Evolutionary conservation across 2,329 filamentous ascomycete genomes (phyloP).

Genomic region (Albophoma yamanashiensis): DNA sequence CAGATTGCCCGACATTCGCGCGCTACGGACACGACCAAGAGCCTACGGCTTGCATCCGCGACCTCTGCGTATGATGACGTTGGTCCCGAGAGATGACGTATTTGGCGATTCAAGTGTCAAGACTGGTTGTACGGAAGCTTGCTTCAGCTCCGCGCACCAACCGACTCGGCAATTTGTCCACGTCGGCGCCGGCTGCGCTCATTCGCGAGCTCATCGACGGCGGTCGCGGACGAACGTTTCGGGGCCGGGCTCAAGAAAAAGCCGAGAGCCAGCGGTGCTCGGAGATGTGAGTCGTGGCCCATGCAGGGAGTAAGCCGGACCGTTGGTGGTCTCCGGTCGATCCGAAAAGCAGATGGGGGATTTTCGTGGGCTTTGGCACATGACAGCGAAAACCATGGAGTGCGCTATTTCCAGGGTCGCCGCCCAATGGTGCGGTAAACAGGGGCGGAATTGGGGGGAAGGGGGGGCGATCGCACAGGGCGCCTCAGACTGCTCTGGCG

Average conservation of each 20-base stretch:
- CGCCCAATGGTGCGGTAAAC: not conserved
- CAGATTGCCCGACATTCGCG: not conserved
- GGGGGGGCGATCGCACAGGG: not conserved
- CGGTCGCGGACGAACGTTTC: not conserved
- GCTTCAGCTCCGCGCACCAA: not conserved
- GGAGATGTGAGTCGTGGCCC: not conserved
- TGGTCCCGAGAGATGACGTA: not conserved
- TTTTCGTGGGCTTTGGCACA: constrained; percentile 8
- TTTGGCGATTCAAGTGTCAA: not conserved
- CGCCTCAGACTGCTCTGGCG: not conserved
- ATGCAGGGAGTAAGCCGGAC: not conserved
- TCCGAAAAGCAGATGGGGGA: constrained; percentile 5
- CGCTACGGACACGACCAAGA: not conserved
- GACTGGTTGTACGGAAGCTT: not conserved
- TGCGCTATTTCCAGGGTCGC: not conserved
- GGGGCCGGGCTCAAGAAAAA: constrained; percentile 1
- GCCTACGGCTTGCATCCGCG: too few species aligned
- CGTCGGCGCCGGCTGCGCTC: not conserved
- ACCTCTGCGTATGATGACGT: not conserved
- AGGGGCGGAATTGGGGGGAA: not conserved
- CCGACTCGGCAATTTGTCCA: not conserved
- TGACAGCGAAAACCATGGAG: constrained; percentile 3
- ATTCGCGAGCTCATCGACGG: not conserved
- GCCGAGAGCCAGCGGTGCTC: not conserved
- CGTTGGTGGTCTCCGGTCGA: constrained; percentile 3